Evolutionary conservation across 1,284 basidiomycete genomes (phyloP), one percentile per base, ranked within the genome.

Genomic region (Ganoderma multipileum): DNA sequence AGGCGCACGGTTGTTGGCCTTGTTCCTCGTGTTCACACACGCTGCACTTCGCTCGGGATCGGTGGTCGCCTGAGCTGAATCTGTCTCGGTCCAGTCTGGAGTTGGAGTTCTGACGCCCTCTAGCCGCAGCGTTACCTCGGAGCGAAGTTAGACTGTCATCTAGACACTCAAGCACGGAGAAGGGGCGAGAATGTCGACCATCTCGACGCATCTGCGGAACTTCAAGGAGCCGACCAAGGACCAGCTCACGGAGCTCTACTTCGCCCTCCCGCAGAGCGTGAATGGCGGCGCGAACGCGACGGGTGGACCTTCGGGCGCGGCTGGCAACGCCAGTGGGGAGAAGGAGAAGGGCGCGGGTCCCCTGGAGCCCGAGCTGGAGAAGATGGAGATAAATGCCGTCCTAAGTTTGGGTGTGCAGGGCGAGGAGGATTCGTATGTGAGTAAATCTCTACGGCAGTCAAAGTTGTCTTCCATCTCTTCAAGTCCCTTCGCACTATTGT

Each of bases 201-300:
- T 94, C 77, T 93, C 91, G 61, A 92, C 95, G 5, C 92, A 95
- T 72, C 87, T 97, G 61, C 90, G 95, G 69, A 89, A 92, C 76
- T 95, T 96, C 86, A 94, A 94, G 83, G 95, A 97, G 80, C 95
- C 95, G 62, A 92, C 92, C 8, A 95, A 91, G 81, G 94, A 96
- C 70, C 91, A 97, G 79, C 82, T 91, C 63, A 91, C 90, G 11
- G 85, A 94, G 70, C 87, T 94, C 69, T 95, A 92, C 86, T 97
- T 96, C 84, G 93, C 95, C 30, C 83, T 95, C 52, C 94, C 95
- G 9, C 55, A 70, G n/a, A 74, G 57, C 62, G 66, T 68, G 58
- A 67, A 64, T 63, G 63, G 69, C 38, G 50, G 58, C 57, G 66
- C 57, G 61, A 50, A 60, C 23, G 65, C 54, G 18, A 44, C 52